Conservation (phyloP, 164 flowering plant species). For the Berberis vulgaris region DNA sequence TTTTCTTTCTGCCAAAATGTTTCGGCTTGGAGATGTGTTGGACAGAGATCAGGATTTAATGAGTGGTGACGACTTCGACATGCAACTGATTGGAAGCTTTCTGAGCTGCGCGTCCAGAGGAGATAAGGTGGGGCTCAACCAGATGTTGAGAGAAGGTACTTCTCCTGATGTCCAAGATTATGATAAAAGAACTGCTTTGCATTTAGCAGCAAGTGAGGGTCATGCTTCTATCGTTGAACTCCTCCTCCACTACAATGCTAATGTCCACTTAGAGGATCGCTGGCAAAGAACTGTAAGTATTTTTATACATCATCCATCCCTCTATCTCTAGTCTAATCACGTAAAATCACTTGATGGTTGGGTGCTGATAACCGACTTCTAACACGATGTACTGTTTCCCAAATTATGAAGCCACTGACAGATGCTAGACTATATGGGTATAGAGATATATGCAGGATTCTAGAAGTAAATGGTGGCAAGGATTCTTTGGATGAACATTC, state of each 20-base stretch:
- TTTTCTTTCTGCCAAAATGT: no score
- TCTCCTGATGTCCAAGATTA: conserved; percentile 52
- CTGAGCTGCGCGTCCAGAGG: conserved; percentile 58
- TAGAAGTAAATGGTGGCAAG: conserved; percentile 56
- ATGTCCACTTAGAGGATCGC: conserved; percentile 43
- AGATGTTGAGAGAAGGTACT: conserved; percentile 41
- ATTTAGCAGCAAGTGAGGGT: conserved; percentile 64
- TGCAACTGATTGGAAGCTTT: conserved; percentile 55
- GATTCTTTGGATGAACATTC: conserved; percentile 29
- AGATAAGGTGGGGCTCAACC: conserved; percentile 47
- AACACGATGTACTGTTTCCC: conserved; percentile 1
- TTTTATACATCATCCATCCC: background rate
- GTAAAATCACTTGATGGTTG: background rate
- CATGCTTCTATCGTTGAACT: conserved; percentile 58
- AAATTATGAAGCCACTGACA: conserved; percentile 40
- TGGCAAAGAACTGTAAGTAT: conserved; percentile 49
- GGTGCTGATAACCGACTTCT: background rate
- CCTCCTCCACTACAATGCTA: conserved; percentile 39
- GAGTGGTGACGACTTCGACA: conserved; percentile 23
- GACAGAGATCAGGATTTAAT: background rate
- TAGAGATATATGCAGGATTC: conserved; percentile 56
- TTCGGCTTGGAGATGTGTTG: no score
- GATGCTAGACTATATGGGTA: conserved; percentile 61
- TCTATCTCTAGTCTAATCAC: no score
- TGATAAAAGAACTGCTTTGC: conserved; percentile 52